Conservation (phyloP, 306 rosid species). For the Dicorynia guianensis region DNA sequence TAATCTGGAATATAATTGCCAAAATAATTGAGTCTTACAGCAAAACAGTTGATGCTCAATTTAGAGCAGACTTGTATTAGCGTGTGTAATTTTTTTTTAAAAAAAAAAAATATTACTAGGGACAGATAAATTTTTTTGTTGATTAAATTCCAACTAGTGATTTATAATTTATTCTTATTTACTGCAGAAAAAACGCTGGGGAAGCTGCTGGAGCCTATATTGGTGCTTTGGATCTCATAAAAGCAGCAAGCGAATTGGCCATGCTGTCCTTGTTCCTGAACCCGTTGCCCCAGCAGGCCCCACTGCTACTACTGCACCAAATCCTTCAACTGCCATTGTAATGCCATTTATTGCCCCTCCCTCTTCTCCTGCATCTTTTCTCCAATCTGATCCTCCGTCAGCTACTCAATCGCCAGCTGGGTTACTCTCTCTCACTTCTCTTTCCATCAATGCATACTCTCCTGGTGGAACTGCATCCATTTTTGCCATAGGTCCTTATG, state of each 20-base stretch:
- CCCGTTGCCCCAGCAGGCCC: conserved; percentile 54
- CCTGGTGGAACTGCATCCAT: conserved; percentile 69
- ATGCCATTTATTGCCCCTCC: conserved; percentile 84
- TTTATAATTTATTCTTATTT: conserved; percentile 24
- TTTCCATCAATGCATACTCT: conserved; percentile 65
- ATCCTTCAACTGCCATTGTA: conserved; percentile 57
- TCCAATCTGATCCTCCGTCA: conserved; percentile 77
- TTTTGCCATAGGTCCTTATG: conserved; percentile 80
- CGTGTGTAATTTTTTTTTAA: too few species aligned
- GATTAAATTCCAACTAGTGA: conserved; percentile 24
- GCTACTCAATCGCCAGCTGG: conserved; percentile 72
- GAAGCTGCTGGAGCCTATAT: conserved; percentile 79
- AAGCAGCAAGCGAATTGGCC: conserved; percentile 73
- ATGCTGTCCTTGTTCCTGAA: conserved; percentile 80
- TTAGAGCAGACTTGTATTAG: too few species aligned
- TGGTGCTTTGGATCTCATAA: conserved; percentile 81
- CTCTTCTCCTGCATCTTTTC: conserved; percentile 82
- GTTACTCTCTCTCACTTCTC: conserved; percentile 61
- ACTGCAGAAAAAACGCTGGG: conserved; percentile 83
- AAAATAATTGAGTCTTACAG: neutral
- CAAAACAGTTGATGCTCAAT: neutral
- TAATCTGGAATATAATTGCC: neutral
- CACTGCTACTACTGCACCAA: conserved; percentile 52
- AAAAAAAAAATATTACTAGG: too few species aligned
- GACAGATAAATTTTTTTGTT: neutral